Percentiles rank a stretch among this genome's conserved stretches.
phyloP scores from a whole-genome alignment of 257 asterid genomes.

The Lycium barbarum region DNA sequence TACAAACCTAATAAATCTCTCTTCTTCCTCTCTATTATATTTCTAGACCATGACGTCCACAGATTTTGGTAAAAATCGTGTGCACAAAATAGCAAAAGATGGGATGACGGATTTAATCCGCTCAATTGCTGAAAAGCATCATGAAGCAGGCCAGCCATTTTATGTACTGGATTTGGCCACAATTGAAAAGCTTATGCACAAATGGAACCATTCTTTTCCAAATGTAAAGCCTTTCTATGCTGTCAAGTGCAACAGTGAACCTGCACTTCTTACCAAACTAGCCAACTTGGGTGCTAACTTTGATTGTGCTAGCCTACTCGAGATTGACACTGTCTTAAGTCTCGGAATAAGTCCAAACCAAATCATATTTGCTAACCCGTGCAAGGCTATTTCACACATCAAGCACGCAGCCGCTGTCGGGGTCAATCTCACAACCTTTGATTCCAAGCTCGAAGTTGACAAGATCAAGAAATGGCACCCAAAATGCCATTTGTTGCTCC shows the following conservation, averaged over 20 bases:
- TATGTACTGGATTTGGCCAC: slow-evolving; percentile 20
- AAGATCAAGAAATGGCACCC: slow-evolving; percentile 29
- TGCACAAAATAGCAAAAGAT: slow-evolving; percentile 3
- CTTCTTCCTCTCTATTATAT: no score
- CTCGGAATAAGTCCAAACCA: slow-evolving; percentile 22
- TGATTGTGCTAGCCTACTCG: slow-evolving; percentile 27
- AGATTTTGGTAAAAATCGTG: neutral
- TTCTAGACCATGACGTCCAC: neutral
- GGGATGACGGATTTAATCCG: slow-evolving; percentile 2
- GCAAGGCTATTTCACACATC: slow-evolving; percentile 27
- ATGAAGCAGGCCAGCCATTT: slow-evolving; percentile 5
- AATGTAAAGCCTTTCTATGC: slow-evolving; percentile 26
- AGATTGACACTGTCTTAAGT: neutral
- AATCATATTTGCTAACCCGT: slow-evolving; percentile 23
- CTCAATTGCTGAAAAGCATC: neutral
- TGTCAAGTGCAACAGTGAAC: slow-evolving; percentile 28
- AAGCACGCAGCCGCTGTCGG: slow-evolving; percentile 2
- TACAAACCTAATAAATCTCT: no score
- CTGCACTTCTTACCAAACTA: slow-evolving; percentile 2
- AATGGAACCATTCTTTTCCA: slow-evolving; percentile 20
- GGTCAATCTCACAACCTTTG: slow-evolving; percentile 29
- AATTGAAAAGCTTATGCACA: slow-evolving; percentile 19
- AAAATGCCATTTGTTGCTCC: slow-evolving; percentile 4
- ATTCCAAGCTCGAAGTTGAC: slow-evolving; percentile 27
- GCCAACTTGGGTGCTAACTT: slow-evolving; percentile 29